A percentile compares a stretch with the other conserved stretches of the same genome.
Conservation (phyloP, 805 yeast species). For the Zygosaccharomyces gambellarensis region DNA sequence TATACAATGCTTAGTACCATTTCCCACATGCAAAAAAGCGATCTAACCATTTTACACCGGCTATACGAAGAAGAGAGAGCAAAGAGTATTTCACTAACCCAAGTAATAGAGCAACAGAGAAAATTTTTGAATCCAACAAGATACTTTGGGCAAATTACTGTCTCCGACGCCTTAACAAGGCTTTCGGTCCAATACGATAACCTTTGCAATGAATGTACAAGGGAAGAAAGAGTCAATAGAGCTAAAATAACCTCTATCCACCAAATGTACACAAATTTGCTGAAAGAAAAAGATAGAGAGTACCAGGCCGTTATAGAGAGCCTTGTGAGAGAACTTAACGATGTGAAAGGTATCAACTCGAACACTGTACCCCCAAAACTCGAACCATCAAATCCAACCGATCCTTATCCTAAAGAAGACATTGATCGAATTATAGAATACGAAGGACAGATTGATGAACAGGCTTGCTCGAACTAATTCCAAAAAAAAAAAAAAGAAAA, state of each 20-base stretch:
- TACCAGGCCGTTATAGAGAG: background rate
- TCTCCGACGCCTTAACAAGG: background rate
- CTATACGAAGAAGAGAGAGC: constrained; percentile 8
- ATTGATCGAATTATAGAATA: background rate
- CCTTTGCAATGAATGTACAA: constrained; percentile 1
- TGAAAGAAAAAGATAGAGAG: constrained; percentile 6
- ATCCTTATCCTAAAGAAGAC: background rate
- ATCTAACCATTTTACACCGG: constrained; percentile 4
- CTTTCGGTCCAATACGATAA: constrained; percentile 1
- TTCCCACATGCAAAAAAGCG: constrained; percentile 5
- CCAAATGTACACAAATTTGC: constrained; percentile 3
- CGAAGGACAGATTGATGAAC: background rate
- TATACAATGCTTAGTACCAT: constrained; percentile 3
- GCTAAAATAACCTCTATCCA: constrained; percentile 3
- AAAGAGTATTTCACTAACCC: constrained; percentile 6
- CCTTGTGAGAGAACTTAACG: constrained; percentile 3
- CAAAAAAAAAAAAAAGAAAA: background rate
- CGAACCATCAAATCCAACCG: background rate
- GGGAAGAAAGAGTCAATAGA: background rate
- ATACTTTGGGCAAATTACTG: background rate
- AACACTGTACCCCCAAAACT: background rate
- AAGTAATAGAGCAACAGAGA: constrained; percentile 2
- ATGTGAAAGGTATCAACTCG: background rate
- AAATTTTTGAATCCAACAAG: background rate
- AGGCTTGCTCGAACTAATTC: background rate